Conservation (phyloP, 768 basidiomycete genomes). For the Lentinula lateritia region DNA sequence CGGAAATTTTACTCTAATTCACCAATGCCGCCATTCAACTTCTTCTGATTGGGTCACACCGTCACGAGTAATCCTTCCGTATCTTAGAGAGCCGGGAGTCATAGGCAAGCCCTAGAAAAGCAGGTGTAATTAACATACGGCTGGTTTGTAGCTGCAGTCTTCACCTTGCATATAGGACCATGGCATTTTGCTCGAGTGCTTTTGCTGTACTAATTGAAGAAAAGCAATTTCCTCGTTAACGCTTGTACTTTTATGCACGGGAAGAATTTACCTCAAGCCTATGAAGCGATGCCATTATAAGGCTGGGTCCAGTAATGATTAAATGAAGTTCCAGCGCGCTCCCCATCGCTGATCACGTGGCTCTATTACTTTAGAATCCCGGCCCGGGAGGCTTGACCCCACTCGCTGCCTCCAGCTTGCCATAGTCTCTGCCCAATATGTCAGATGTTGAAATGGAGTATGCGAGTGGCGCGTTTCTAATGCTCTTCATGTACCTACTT, state of each 20-base stretch:
- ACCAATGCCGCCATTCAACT: conserved; percentile 79
- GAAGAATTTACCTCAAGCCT: neutral
- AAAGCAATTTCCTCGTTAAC: neutral
- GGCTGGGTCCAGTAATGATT: too few species aligned
- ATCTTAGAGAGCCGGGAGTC: conserved; percentile 55
- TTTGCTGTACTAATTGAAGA: conserved; percentile 56
- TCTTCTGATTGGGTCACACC: conserved; percentile 49
- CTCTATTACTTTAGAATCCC: too few species aligned
- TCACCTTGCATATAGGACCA: conserved; percentile 30
- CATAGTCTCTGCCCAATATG: neutral
- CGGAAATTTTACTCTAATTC: conserved; percentile 7
- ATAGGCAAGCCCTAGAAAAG: conserved; percentile 38
- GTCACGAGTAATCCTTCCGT: conserved; percentile 41
- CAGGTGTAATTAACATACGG: neutral
- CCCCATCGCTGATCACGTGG: neutral
- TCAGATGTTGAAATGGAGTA: conserved; percentile 7
- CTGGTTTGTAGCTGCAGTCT: conserved; percentile 19
- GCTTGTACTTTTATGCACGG: neutral
- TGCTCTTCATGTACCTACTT: neutral
- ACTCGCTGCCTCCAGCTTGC: too few species aligned
- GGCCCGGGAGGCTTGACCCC: too few species aligned
- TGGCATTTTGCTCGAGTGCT: conserved; percentile 66
- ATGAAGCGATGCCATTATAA: neutral
- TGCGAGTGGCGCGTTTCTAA: neutral
- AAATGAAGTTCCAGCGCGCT: neutral